phyloP scores from a whole-genome alignment of 2,329 filamentous ascomycete genomes.

The Talaromyces sp. region DNA sequence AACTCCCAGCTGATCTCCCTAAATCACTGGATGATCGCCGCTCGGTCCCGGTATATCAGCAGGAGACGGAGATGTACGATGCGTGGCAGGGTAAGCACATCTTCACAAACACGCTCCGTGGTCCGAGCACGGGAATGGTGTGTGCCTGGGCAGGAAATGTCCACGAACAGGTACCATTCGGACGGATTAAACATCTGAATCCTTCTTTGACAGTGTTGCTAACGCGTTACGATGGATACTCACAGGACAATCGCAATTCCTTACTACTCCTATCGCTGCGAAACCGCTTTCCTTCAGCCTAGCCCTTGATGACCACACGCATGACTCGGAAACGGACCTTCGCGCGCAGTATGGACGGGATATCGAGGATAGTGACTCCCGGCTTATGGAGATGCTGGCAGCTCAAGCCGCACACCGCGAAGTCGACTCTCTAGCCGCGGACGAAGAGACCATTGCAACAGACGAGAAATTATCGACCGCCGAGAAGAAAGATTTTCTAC shows the following conservation, averaged over 20 bases:
- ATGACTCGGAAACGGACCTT: constrained; percentile 61
- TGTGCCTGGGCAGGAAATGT: neutral
- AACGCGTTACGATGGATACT: neutral
- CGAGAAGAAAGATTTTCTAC: constrained; percentile 79
- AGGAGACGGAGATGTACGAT: constrained; percentile 97
- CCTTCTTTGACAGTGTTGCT: neutral
- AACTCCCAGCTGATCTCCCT: constrained; percentile 81
- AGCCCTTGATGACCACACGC: constrained; percentile 74
- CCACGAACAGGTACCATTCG: neutral
- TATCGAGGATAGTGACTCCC: constrained; percentile 76
- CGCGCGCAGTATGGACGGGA: constrained; percentile 38
- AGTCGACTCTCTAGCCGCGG: constrained; percentile 67
- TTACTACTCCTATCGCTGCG: constrained; percentile 81
- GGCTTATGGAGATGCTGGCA: constrained; percentile 93
- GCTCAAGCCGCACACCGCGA: constrained; percentile 86
- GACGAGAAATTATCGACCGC: constrained; percentile 73
- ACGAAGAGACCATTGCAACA: constrained; percentile 76
- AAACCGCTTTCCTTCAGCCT: constrained; percentile 86
- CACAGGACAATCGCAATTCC: constrained; percentile 89
- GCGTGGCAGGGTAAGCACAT: constrained; percentile 82
- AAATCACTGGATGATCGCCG: constrained; percentile 88
- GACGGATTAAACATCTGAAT: neutral
- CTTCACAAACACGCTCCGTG: neutral
- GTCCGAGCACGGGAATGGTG: constrained; percentile 2
- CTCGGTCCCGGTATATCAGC: constrained; percentile 65